Evolutionary conservation across 805 yeast species (phyloP).

Genomic region (Starmera quercuum): DNA sequence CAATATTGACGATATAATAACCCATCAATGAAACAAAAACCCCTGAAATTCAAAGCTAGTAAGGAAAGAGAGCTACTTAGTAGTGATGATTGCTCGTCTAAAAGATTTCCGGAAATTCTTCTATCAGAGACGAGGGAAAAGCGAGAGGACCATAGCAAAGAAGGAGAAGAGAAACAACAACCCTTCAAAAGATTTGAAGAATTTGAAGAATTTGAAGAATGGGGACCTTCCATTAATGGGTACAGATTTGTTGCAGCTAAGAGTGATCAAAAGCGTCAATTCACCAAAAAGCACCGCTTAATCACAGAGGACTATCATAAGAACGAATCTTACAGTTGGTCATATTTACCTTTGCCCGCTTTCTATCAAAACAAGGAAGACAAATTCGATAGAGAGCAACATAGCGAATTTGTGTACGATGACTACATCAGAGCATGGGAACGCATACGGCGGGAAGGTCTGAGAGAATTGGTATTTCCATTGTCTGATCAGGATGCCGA

Average conservation of each 20-base stretch:
- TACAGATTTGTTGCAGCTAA: slow-evolving; percentile 13
- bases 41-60: no score
- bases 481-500: slow-evolving; percentile 28
- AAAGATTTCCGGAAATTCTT: no score
- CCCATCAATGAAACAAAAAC: no score
- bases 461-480: slow-evolving; percentile 14
- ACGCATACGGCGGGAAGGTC: slow-evolving; percentile 5
- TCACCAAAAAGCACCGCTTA: not conserved
- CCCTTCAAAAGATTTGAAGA: no score
- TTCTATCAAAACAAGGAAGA: slow-evolving; percentile 1
- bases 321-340: slow-evolving; percentile 9
- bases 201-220: slow-evolving; percentile 8
- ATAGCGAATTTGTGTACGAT: slow-evolving; percentile 3
- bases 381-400: not conserved
- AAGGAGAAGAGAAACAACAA: no score
- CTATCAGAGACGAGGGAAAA: no score
- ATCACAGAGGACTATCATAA: not conserved
- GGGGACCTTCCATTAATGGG: slow-evolving; percentile 22
- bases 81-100: no score
- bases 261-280: not conserved
- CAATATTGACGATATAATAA: no score
- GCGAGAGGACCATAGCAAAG: no score
- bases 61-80: no score
- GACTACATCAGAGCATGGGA: slow-evolving; percentile 24
- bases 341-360: slow-evolving; percentile 13